Conservation (phyloP, 768 basidiomycete species). For the Dictyophora rubrovolvata region DNA sequence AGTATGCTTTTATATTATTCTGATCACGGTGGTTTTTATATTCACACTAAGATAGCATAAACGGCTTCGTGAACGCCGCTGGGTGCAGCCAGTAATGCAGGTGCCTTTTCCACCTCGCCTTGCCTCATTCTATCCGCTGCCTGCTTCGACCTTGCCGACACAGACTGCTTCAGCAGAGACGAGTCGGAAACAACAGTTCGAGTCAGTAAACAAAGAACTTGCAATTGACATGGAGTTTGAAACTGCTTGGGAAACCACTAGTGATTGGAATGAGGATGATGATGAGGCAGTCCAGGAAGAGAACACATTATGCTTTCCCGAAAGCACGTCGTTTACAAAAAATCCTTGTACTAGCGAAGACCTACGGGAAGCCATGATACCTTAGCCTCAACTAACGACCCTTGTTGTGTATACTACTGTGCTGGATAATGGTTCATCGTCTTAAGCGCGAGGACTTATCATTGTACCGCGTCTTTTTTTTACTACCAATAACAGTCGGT, state of each 20-base stretch:
- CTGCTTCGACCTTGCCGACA: not conserved
- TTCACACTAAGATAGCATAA: slow-evolving; percentile 42
- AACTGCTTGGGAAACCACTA: slow-evolving; percentile 83
- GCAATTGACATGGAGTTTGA: slow-evolving; percentile 77
- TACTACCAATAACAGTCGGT: not conserved
- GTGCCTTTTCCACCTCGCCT: slow-evolving; percentile 28
- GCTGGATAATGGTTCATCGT: not conserved
- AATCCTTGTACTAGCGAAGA: not conserved
- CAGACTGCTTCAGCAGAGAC: not conserved
- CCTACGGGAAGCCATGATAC: not conserved
- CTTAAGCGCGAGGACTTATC: not conserved
- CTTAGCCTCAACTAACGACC: not conserved
- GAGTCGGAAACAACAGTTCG: not conserved
- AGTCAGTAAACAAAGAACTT: slow-evolving; percentile 33
- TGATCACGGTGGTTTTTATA: not conserved
- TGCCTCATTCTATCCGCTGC: slow-evolving; percentile 52
- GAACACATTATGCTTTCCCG: slow-evolving; percentile 57
- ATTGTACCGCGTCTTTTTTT: not conserved
- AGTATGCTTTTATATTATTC: slow-evolving; percentile 15
- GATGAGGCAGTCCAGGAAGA: slow-evolving; percentile 67
- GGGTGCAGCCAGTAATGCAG: slow-evolving; percentile 56
- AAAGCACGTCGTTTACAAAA: slow-evolving; percentile 9
- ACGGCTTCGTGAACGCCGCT: slow-evolving; percentile 78
- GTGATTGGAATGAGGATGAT: slow-evolving; percentile 87
- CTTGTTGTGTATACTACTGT: not conserved